Percentiles rank a stretch among this genome's conserved stretches.
phyloP scores from a whole-genome alignment of 1,139 yeast genomes.

The Candida glucosophila region DNA sequence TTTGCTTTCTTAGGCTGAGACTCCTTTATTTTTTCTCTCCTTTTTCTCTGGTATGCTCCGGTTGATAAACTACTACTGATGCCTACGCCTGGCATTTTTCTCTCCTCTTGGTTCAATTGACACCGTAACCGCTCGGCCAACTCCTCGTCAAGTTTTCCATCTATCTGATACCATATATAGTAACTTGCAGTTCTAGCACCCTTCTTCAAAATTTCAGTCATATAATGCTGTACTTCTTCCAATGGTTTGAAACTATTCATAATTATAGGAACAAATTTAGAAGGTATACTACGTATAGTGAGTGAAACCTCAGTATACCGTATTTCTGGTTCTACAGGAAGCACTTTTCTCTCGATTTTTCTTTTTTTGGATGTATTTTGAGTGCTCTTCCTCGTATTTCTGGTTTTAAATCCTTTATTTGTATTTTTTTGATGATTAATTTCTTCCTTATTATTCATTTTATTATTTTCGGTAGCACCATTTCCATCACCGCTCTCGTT shows the following conservation, averaged over 20 bases:
- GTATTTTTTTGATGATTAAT: conserved; percentile 5
- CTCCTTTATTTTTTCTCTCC: conserved; percentile 15
- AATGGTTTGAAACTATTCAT: conserved; percentile 56
- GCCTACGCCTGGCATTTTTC: conserved; percentile 30
- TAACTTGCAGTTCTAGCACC: conserved; percentile 59
- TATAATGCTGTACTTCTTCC: conserved; percentile 47
- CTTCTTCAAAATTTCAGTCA: conserved; percentile 50
- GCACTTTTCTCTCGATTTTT: conserved; percentile 13
- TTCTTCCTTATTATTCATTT: conserved; percentile 3
- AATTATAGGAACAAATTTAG: conserved; percentile 59
- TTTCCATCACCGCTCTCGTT: conserved; percentile 8
- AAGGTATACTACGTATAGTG: conserved; percentile 54
- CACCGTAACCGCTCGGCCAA: conserved; percentile 42
- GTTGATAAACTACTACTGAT: conserved; percentile 8
- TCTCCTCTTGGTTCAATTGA: conserved; percentile 32
- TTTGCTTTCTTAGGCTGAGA: conserved; percentile 9
- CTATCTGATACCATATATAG: conserved; percentile 79
- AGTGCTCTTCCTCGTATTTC: conserved; percentile 28
- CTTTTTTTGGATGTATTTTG: conserved; percentile 13
- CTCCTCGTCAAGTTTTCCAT: conserved; percentile 63
- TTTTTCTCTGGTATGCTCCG: conserved; percentile 19
- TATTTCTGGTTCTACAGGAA: conserved; percentile 33
- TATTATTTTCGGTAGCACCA: conserved; percentile 6
- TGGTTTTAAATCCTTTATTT: conserved; percentile 16
- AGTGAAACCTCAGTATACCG: conserved; percentile 59